A percentile compares a stretch with the other conserved stretches of the same genome.
These are phyloP conservation scores for Dichomitus squalens DNA, from an alignment of 1,284 basidiomycete genomes.

Conservation along the genomic window DNA sequence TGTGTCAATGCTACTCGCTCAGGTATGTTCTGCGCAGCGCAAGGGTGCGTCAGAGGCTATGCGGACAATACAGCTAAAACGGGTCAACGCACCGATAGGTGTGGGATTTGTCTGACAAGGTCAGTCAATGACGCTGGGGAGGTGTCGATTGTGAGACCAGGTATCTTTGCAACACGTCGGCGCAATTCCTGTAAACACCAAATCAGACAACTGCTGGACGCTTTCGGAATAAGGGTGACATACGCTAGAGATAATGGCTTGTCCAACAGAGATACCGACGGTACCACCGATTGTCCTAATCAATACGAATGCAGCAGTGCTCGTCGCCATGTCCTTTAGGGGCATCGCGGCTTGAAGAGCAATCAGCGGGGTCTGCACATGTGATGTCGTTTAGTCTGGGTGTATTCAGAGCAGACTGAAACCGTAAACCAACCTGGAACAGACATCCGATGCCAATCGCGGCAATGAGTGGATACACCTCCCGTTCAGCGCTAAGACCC, in stretches of 20 bases:
- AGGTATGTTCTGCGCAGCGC: conserved; percentile 44
- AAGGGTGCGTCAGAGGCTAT: not conserved
- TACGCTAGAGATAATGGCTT: conserved; percentile 68
- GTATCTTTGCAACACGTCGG: conserved; percentile 50
- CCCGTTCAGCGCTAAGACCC: conserved; percentile 53
- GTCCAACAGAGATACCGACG: conserved; percentile 72
- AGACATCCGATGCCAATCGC: conserved; percentile 63
- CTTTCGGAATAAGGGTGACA: conserved; percentile 26
- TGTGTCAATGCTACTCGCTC: conserved; percentile 57
- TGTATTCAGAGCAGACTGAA: not conserved
- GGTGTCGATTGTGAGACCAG: conserved; percentile 49
- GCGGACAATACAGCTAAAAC: not conserved
- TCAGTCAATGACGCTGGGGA: conserved; percentile 58
- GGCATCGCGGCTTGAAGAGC: conserved; percentile 83
- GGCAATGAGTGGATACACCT: conserved; percentile 61
- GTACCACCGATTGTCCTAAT: conserved; percentile 79
- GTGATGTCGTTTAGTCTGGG: not conserved
- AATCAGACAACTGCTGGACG: not conserved
- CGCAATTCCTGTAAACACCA: conserved; percentile 44
- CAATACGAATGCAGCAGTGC: conserved; percentile 72
- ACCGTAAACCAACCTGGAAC: conserved; percentile 52
- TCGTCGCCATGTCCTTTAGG: conserved; percentile 79
- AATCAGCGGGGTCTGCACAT: conserved; percentile 59
- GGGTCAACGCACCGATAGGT: conserved; percentile 49
- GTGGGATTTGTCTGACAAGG: conserved; percentile 53